Evolutionary conservation across 257 asterid genomes (phyloP).

Genomic region (Solanum etuberosum): DNA sequence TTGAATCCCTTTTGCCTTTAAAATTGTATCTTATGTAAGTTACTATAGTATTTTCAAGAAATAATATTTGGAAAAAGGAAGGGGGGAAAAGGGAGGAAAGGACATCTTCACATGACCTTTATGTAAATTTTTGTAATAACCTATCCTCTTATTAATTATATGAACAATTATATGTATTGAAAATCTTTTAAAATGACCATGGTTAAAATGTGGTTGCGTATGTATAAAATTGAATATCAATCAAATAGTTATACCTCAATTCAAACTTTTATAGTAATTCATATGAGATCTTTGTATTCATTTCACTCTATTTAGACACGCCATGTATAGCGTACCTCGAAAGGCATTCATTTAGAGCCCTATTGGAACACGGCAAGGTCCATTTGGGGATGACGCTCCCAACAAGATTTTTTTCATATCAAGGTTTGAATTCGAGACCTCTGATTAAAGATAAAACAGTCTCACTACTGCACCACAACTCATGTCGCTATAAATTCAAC

Average conservation of each 20-base stretch:
- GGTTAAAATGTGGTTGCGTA: too few species aligned
- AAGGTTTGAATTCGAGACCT: fast-evolving
- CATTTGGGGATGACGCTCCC: fast-evolving
- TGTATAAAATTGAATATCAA: neutral
- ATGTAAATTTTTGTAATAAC: neutral
- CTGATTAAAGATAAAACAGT: too few species aligned
- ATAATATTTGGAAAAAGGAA: neutral
- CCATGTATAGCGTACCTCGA: neutral
- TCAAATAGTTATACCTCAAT: neutral
- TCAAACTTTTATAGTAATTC: neutral
- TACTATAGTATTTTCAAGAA: neutral
- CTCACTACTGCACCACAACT: too few species aligned
- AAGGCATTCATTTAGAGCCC: neutral
- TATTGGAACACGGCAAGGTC: too few species aligned
- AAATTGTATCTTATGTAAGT: neutral
- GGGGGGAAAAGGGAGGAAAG: neutral
- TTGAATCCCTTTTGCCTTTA: neutral
- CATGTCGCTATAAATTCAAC: neutral
- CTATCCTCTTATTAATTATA: neutral
- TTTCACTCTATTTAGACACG: neutral
- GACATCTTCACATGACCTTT: neutral
- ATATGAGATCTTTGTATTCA: neutral
- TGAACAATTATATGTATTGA: too few species aligned
- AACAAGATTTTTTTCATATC: too few species aligned
- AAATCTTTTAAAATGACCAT: too few species aligned